phyloP scores from a whole-genome alignment of 495 filamentous ascomycete species.

The Penicilliopsis zonata region DNA sequence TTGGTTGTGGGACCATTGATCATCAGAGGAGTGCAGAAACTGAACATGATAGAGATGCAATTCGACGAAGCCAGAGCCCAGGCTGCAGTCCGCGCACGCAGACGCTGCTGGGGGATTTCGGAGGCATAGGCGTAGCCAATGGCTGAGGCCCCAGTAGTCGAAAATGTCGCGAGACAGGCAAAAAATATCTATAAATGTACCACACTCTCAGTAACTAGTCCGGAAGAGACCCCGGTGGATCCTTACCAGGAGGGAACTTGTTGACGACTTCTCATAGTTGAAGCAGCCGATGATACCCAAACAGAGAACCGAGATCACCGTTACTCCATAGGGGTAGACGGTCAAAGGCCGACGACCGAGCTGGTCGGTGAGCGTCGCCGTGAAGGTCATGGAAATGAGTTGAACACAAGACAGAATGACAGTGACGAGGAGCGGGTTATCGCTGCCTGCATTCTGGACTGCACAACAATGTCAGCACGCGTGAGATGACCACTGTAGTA shows the following conservation, averaged over 20 bases:
- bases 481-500: too few species aligned
- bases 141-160: slow-evolving; percentile 28
- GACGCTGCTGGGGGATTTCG: slow-evolving; percentile 24
- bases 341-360: slow-evolving; percentile 28
- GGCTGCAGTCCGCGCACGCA: slow-evolving; percentile 25
- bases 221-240: not conserved
- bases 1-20: slow-evolving; percentile 17
- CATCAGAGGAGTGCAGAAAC: slow-evolving; percentile 31
- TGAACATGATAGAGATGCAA: slow-evolving; percentile 27
- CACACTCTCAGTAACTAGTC: not conserved
- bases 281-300: slow-evolving; percentile 30
- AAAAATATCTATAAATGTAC: slow-evolving; percentile 17
- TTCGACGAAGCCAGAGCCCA: slow-evolving; percentile 27
- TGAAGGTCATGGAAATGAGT: slow-evolving; percentile 23
- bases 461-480: not conserved
- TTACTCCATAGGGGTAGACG: slow-evolving; percentile 24
- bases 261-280: slow-evolving; percentile 18
- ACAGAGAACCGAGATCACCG: slow-evolving; percentile 20
- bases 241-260: slow-evolving; percentile 20
- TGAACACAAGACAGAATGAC: slow-evolving; percentile 30
- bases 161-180: slow-evolving; percentile 23
- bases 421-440: slow-evolving; percentile 29
- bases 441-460: slow-evolving; percentile 29
- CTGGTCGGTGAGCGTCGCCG: slow-evolving; percentile 17
- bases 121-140: slow-evolving; percentile 30